These are phyloP conservation scores for Penicillium pulvis DNA, from an alignment of 495 filamentous ascomycete genomes.

Conservation along the genomic window DNA sequence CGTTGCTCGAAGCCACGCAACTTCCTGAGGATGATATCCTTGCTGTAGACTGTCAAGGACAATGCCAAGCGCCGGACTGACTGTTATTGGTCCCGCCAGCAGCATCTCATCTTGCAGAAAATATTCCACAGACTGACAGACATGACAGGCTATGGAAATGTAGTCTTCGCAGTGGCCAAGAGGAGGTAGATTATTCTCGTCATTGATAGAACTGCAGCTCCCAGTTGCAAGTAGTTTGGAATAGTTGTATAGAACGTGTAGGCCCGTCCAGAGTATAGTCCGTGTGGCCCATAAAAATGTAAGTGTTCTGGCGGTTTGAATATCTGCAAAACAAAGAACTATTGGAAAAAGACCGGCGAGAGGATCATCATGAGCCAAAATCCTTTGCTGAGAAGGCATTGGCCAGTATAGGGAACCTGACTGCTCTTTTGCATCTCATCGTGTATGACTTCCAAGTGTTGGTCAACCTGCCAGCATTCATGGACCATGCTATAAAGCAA, in stretches of 20 bases:
- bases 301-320: slow-evolving; percentile 29
- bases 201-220: neutral
- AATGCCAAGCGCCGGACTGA: slow-evolving; percentile 19
- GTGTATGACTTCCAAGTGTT: neutral
- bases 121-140: slow-evolving; percentile 38
- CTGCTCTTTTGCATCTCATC: neutral
- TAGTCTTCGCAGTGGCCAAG: slow-evolving; percentile 28
- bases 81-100: slow-evolving; percentile 17
- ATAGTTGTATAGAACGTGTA: slow-evolving; percentile 23
- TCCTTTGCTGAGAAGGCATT: neutral
- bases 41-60: slow-evolving; percentile 15
- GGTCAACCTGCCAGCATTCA: neutral
- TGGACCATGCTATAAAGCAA: neutral
- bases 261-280: slow-evolving; percentile 28
- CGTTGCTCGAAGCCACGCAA: slow-evolving; percentile 11
- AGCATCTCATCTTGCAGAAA: slow-evolving; percentile 22
- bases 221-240: neutral
- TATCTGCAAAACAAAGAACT: slow-evolving; percentile 21
- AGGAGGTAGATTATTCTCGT: slow-evolving; percentile 11
- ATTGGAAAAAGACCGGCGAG: neutral
- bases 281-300: slow-evolving; percentile 36
- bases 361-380: neutral
- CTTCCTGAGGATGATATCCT: slow-evolving; percentile 5
- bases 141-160: slow-evolving; percentile 26
- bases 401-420: neutral